Evolutionary conservation across 2,329 filamentous ascomycete species (phyloP), one percentile per base, ranked within the genome.

Genomic region (Lachnellula subtilissima): DNA sequence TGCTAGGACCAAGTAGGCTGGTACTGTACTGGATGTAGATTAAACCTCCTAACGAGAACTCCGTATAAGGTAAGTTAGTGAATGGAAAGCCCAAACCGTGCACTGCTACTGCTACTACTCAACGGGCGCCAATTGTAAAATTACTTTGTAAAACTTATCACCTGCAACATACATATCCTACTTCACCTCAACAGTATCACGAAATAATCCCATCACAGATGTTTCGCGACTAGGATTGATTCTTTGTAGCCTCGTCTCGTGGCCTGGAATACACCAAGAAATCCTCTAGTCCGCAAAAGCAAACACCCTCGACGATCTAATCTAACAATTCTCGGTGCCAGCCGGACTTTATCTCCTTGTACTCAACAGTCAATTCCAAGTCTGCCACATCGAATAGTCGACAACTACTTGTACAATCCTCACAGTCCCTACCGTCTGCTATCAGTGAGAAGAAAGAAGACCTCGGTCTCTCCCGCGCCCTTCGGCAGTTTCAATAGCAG

Each of bases 401-500:
- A 22, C 19, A 23, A 45, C 9, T 32, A 32, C 28, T 11, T 32
- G 28, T 32, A 23, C n/a, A 40, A 40, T 40, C 11, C 22, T 19
- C n/a, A 47, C 45, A 47, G 45, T 47, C 45, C 25, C 45, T 47
- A 47, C 45, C 22, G 17, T 45, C 42, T 23, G 19, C 11, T 23
- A 17, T 19, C 11, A 12, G 17, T 4, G 11, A 45, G 45, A 22
- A 14, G 32, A 25, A 14, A 47, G 22, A 19, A 22, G 14, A 15
- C 19, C 11, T 14, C 9, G 5, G 12, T 5, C 11, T 19, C 42
- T 45, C 15, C 22, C 42, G 45, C 28, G 45, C 23, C 14, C 45
- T 39, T 25, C 39, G 50, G 57, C 50, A 55, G 60, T 61, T 61
- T 59, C 56, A 58, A 61, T 55, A 58, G 43, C 51, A 49, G 51